These are phyloP conservation scores for Hapsidospora chrysogenum DNA, from an alignment of 495 filamentous ascomycete genomes.

Conservation along the genomic window DNA sequence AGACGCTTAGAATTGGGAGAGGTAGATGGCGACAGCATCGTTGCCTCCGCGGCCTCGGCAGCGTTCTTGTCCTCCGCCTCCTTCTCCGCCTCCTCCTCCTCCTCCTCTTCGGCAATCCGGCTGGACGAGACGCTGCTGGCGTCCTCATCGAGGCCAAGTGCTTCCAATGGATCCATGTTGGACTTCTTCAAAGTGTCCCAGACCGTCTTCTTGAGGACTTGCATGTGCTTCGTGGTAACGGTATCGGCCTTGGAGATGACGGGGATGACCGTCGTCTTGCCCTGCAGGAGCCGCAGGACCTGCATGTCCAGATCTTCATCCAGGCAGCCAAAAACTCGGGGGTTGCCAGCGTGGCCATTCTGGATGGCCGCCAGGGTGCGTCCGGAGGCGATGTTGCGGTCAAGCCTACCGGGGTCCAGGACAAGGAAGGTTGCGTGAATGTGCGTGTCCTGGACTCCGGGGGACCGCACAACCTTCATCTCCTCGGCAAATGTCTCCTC, in stretches of 20 bases:
- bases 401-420: constrained; percentile 75
- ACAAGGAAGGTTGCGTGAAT: constrained; percentile 92
- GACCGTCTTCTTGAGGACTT: constrained; percentile 77
- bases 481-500: constrained; percentile 96
- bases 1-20: constrained; percentile 20
- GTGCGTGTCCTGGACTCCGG: constrained; percentile 87
- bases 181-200: constrained; percentile 74
- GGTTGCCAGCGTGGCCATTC: constrained; percentile 20
- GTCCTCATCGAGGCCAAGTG: constrained; percentile 61
- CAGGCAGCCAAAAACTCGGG: constrained; percentile 46
- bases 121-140: constrained; percentile 33
- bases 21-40: constrained; percentile 18
- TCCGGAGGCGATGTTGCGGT: constrained; percentile 60
- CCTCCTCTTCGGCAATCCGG: constrained; percentile 44
- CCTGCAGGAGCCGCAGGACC: constrained; percentile 71
- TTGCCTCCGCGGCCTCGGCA: constrained; percentile 12
- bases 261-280: constrained; percentile 91
- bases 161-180: constrained; percentile 77
- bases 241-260: constrained; percentile 97
- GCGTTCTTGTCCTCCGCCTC: constrained; percentile 7
- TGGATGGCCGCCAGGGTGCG: constrained; percentile 30
- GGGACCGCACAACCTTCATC: constrained; percentile 89
- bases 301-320: constrained; percentile 86
- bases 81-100: constrained; percentile 26
- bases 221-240: constrained; percentile 85